Base-by-base conservation (phyloP, 2,329 filamentous ascomycete genomes). In the Hymenoscyphus albidus region DNA sequence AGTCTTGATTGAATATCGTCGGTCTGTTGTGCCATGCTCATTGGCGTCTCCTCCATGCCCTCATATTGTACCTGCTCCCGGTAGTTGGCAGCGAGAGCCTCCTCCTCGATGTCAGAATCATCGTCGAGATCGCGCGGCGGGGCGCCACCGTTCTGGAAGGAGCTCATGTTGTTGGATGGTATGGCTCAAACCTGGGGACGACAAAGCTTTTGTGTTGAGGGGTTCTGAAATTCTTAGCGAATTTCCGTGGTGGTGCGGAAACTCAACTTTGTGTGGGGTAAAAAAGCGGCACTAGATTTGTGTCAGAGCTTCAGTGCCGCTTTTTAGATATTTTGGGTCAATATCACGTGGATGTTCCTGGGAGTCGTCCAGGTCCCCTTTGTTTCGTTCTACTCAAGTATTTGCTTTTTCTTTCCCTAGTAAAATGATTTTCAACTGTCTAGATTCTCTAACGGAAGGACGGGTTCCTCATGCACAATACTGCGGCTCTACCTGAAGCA, bases 1-100 rank as follows among this genome's bases (percentile, higher is more conserved):
- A 99, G 85, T 78, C 95, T 91, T 69, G 92, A 90, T 81, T 98
- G 93, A 74, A 99, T 92, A 77, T 98, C 95, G 79, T 96, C 92
- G 76, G 87, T 84, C 79, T 92, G 90, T 75, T 88, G 88, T 73
- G 85, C 86, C 78, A 87, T 88, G 74, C 83, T 88, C 77, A 90
- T 77, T 77, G 88, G 86, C 78, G 94, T 93, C 71, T 96, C 91
- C 69, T 89, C 88, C 80, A 93, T 87, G 73, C 89, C 93, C 75
- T 96, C 92, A 76, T 94, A 97, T 78, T 95, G 92, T 73, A 97
- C 92, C 80, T 97, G 94, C 82, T 97, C 92, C 77, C 88, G 89
- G 85, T 97, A 97, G 81, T 98, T 93, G 80, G 93, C 92, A 74
- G 93, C 95, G 72, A 99, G 87, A 74, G 90, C 90, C 81, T 98